Evolutionary conservation across 169 alveolate species (phyloP).

Genomic region (Plasmodium reichenowi): DNA sequence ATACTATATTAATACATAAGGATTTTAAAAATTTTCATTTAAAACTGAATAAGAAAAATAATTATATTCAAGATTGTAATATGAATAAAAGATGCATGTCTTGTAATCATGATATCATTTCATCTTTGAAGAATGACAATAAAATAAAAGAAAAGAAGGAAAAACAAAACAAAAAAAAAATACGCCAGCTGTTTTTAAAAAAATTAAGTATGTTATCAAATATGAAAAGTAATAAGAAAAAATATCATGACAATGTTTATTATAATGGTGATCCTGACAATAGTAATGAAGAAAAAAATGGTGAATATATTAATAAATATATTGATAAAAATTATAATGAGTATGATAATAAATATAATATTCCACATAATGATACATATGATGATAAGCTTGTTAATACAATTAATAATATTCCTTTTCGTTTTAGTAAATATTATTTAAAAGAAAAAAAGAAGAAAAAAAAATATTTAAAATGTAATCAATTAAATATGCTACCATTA

Average conservation of each 20-base stretch:
- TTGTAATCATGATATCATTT: constrained; percentile 24
- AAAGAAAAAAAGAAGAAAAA: background rate
- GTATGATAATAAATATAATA: no score
- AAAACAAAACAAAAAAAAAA: constrained; percentile 16
- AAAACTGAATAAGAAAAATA: background rate
- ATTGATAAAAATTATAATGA: no score
- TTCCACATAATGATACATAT: no score
- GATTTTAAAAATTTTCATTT: background rate
- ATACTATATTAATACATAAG: constrained; percentile 18
- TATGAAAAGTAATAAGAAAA: background rate
- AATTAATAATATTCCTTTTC: no score
- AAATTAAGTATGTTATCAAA: constrained; percentile 4
- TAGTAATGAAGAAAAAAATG: no score
- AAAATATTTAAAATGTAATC: background rate
- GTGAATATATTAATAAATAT: no score
- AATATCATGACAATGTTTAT: background rate
- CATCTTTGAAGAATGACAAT: background rate
- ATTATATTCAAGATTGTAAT: background rate
- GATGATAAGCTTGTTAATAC: no score
- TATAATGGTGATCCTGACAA: no score
- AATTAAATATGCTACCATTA: no score
- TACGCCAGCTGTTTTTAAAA: constrained; percentile 11
- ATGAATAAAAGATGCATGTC: constrained; percentile 32
- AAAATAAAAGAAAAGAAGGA: constrained; percentile 18
- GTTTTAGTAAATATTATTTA: no score